Evolutionary conservation across 2,329 filamentous ascomycete species (phyloP).

Genomic region (Microsporum ferrugineum): DNA sequence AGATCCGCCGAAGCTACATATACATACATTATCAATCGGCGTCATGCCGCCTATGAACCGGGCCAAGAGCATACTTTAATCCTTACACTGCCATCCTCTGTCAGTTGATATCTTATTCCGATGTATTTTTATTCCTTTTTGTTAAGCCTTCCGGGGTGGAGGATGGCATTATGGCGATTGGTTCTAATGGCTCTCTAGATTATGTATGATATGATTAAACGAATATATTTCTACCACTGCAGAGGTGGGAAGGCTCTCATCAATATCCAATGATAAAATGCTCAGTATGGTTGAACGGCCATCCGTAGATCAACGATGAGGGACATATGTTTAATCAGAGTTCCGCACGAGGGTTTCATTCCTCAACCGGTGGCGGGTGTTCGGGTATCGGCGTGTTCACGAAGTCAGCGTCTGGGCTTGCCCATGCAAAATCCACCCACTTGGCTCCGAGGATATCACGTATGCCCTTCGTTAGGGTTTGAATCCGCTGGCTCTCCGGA

Average conservation of each 20-base stretch:
- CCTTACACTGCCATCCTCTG: neutral
- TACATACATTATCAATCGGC: neutral
- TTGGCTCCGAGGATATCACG: conserved; percentile 29
- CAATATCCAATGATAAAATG: conserved; percentile 4
- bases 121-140: neutral
- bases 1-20: neutral
- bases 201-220: conserved; percentile 3
- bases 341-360: neutral
- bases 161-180: neutral
- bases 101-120: neutral
- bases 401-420: conserved; percentile 32
- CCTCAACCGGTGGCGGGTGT: neutral
- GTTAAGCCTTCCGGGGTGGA: neutral
- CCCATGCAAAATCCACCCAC: conserved; percentile 38
- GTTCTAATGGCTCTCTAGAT: neutral
- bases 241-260: neutral
- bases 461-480: conserved; percentile 26
- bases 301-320: neutral
- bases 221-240: neutral
- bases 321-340: neutral
- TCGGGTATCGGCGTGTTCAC: conserved; percentile 24
- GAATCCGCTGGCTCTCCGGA: conserved; percentile 2
- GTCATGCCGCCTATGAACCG: neutral
- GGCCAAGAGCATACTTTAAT: neutral
- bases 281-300: no score